Conservation (phyloP, 179 eudicot species). For the Camellia oleifera region DNA sequence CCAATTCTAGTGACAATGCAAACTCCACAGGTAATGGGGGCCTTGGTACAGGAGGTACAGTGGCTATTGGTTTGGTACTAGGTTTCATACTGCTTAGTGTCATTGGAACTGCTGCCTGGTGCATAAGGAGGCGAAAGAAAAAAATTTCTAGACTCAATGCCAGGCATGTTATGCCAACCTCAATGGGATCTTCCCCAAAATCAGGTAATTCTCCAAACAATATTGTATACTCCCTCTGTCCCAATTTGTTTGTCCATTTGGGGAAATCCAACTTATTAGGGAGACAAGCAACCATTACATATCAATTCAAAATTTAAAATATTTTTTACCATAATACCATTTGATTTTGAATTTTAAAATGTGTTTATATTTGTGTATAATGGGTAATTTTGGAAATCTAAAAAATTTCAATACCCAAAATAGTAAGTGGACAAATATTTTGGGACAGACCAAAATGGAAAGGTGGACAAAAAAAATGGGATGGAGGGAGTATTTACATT, state of each 20-base stretch:
- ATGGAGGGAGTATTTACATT: not conserved
- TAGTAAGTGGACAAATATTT: too few species aligned
- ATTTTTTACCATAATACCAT: too few species aligned
- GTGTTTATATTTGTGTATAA: too few species aligned
- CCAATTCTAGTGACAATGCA: constrained; percentile 23
- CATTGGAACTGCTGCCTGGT: constrained; percentile 19
- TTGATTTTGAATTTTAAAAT: too few species aligned
- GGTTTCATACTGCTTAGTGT: constrained; percentile 25
- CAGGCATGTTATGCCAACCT: constrained; percentile 27
- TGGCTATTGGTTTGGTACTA: constrained; percentile 22
- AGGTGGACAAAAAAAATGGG: too few species aligned
- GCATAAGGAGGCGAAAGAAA: constrained; percentile 26
- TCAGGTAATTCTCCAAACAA: constrained; percentile 30
- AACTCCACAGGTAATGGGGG: constrained; percentile 22
- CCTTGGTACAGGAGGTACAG: constrained; percentile 25
- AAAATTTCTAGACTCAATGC: constrained; percentile 19
- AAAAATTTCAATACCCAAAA: too few species aligned
- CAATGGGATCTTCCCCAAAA: constrained; percentile 26
- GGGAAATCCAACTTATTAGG: too few species aligned
- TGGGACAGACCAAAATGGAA: too few species aligned
- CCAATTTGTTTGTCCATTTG: too few species aligned
- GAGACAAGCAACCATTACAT: too few species aligned
- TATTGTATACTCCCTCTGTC: not conserved
- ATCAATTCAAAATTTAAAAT: too few species aligned
- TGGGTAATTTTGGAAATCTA: too few species aligned